Conservation (phyloP, 306 rosid species). For the Malus sieversii region DNA sequence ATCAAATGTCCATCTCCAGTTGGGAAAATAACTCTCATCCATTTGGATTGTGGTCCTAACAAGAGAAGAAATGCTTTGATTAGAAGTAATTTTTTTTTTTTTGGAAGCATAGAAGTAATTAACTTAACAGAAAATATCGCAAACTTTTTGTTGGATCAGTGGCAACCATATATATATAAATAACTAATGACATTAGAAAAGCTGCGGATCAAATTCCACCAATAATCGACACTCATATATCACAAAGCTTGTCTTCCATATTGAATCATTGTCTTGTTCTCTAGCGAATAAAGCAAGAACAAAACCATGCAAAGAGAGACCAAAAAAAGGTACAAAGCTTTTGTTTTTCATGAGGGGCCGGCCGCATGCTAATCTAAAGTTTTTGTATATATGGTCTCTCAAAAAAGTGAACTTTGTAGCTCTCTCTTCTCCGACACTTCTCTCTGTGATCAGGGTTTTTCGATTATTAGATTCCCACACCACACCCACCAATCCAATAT, state of each 20-base stretch:
- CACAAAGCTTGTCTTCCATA: background rate
- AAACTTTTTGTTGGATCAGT: background rate
- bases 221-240: too few species aligned
- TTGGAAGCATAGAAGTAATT: too few species aligned
- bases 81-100: too few species aligned
- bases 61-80: too few species aligned
- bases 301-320: background rate
- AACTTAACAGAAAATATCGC: too few species aligned
- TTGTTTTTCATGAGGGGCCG: conserved; percentile 1
- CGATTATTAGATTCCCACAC: conserved; percentile 27
- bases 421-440: conserved; percentile 2
- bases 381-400: background rate
- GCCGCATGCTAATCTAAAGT: conserved; percentile 29
- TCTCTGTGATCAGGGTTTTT: background rate
- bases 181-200: background rate
- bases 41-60: too few species aligned
- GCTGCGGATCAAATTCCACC: background rate
- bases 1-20: too few species aligned
- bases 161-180: background rate
- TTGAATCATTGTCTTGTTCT: background rate
- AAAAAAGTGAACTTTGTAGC: background rate
- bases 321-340: conserved; percentile 2
- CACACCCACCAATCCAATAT: background rate
- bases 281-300: background rate
- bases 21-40: too few species aligned